A percentile compares a stretch with the other conserved stretches of the same genome.
Conservation (phyloP, 2,329 filamentous ascomycete genomes). For the Curvularia hawaiiensis region DNA sequence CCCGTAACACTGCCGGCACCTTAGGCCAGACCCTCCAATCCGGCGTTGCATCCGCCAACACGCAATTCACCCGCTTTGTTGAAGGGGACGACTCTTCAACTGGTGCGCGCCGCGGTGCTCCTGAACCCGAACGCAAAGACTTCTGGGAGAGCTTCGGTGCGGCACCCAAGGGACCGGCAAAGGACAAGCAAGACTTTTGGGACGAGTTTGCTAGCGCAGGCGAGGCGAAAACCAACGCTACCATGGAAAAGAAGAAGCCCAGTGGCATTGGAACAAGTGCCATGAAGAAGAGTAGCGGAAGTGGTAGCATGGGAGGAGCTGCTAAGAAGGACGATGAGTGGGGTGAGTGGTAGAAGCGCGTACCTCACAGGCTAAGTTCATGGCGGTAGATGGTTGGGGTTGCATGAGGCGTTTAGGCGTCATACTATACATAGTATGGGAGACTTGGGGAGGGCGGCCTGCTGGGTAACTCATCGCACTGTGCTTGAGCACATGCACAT, state of each 20-base stretch:
- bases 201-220: slow-evolving; percentile 52
- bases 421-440: neutral
- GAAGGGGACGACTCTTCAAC: slow-evolving; percentile 63
- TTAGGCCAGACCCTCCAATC: slow-evolving; percentile 66
- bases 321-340: slow-evolving; percentile 62
- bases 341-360: slow-evolving; percentile 56
- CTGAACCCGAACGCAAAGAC: slow-evolving; percentile 65
- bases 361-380: neutral
- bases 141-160: slow-evolving; percentile 71
- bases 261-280: slow-evolving; percentile 67
- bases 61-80: slow-evolving; percentile 84
- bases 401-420: slow-evolving; percentile 8
- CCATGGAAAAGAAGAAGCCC: slow-evolving; percentile 44
- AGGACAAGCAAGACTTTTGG: slow-evolving; percentile 61
- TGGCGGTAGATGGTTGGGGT: neutral
- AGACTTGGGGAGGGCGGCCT: neutral
- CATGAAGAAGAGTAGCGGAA: slow-evolving; percentile 58
- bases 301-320: slow-evolving; percentile 23
- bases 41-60: slow-evolving; percentile 75
- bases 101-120: slow-evolving; percentile 20
- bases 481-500: slow-evolving; percentile 1
- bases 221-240: slow-evolving; percentile 26
- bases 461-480: neutral
- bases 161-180: slow-evolving; percentile 57
- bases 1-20: slow-evolving; percentile 61